Conservation (phyloP, 164 flowering plant genomes). For the Nymphaea thermarum region DNA sequence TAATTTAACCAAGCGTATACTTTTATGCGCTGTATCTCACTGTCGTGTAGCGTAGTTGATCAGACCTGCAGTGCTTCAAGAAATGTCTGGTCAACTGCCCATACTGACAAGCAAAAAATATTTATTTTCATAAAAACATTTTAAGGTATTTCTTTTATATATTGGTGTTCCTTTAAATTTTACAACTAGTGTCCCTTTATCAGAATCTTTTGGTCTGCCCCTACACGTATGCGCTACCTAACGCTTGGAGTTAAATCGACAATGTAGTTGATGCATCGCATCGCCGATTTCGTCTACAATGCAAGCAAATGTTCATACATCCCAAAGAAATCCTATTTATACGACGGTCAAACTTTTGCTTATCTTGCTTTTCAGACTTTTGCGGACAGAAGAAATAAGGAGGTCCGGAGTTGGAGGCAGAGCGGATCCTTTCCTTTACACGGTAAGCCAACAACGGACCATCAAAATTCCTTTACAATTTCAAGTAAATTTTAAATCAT, state of each 20-base stretch:
- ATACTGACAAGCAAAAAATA: too few relatives aligned
- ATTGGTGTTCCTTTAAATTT: too few relatives aligned
- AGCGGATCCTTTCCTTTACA: slow-evolving; percentile 54
- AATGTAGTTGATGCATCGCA: background rate
- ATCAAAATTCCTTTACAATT: background rate
- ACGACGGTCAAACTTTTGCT: background rate
- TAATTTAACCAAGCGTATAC: too few relatives aligned
- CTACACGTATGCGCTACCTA: background rate
- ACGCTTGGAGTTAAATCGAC: background rate
- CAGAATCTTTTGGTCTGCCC: background rate
- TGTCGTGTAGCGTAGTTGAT: too few relatives aligned
- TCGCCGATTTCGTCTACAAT: background rate
- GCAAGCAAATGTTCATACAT: background rate
- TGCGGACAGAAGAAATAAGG: slow-evolving; percentile 42
- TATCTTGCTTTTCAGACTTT: slow-evolving; percentile 33
- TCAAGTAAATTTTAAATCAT: background rate
- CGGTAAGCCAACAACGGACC: slow-evolving; percentile 26
- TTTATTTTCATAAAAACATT: too few relatives aligned
- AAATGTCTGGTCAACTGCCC: too few relatives aligned
- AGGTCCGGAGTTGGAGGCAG: slow-evolving; percentile 73
- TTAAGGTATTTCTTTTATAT: too few relatives aligned
- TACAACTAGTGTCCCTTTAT: too few relatives aligned
- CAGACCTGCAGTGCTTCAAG: too few relatives aligned
- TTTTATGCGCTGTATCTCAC: too few relatives aligned
- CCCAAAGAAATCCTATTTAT: background rate